These are phyloP conservation scores for Microcyclospora pomicola DNA, from an alignment of 2,329 filamentous ascomycete genomes.

Conservation along the genomic window DNA sequence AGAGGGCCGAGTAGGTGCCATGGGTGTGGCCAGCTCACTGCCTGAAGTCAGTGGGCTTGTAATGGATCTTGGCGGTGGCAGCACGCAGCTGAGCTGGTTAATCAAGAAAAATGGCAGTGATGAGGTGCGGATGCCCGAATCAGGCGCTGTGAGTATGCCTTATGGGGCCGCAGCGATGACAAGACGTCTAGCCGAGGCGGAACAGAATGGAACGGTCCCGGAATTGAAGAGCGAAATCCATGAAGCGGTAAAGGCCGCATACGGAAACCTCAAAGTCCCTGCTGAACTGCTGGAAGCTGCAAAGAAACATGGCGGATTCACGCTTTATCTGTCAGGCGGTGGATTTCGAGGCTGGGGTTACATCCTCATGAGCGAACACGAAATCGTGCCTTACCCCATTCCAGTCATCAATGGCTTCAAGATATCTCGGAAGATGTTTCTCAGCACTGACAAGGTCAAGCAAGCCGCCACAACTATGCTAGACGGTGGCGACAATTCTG, in stretches of 20 bases:
- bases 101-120: slow-evolving; percentile 33
- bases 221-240: slow-evolving; percentile 34
- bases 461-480: slow-evolving; percentile 24
- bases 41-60: slow-evolving; percentile 59
- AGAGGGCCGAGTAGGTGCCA: slow-evolving; percentile 69
- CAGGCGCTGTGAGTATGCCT: slow-evolving; percentile 50
- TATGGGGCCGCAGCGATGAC: slow-evolving; percentile 57
- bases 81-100: slow-evolving; percentile 58
- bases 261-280: slow-evolving; percentile 39
- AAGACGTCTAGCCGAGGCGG: slow-evolving; percentile 37
- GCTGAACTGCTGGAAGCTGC: slow-evolving; percentile 33
- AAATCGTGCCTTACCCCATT: slow-evolving; percentile 66
- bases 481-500: slow-evolving; percentile 20
- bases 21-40: slow-evolving; percentile 69
- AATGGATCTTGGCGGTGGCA: slow-evolving; percentile 73
- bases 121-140: slow-evolving; percentile 36
- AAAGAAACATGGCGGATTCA: slow-evolving; percentile 38
- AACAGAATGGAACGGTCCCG: slow-evolving; percentile 24
- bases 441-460: slow-evolving; percentile 35
- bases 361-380: slow-evolving; percentile 67
- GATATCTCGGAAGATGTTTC: slow-evolving; percentile 48
- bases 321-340: slow-evolving; percentile 76
- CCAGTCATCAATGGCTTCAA: slow-evolving; percentile 69
- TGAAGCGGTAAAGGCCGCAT: slow-evolving; percentile 35
- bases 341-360: slow-evolving; percentile 87